These are phyloP conservation scores for Coemansia guatemalensis DNA, from an alignment of 192 early-diverging fungal genomes.

Conservation along the genomic window DNA sequence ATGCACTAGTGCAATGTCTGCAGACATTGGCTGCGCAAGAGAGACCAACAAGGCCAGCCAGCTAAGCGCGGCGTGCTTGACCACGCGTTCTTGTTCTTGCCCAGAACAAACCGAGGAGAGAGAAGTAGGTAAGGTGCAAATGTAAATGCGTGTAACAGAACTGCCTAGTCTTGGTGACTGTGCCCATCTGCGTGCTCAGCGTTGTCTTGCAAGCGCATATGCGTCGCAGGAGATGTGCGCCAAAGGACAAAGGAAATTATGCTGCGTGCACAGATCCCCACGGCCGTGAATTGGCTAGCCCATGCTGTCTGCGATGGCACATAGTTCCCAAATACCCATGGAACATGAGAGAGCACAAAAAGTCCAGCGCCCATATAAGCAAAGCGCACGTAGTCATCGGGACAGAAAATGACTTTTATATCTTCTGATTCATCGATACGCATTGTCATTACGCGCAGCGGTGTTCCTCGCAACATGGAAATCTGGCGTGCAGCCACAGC, in stretches of 20 bases:
- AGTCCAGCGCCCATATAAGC: slow-evolving; percentile 6
- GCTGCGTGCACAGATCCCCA: slow-evolving; percentile 22
- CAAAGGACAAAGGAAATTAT: slow-evolving; percentile 18
- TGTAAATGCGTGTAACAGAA: neutral
- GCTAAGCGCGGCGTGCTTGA: neutral
- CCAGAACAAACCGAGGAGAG: neutral
- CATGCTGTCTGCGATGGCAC: slow-evolving; percentile 11
- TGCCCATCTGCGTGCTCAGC: neutral
- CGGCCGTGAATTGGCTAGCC: slow-evolving; percentile 5
- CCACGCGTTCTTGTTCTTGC: neutral
- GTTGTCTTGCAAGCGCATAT: slow-evolving; percentile 9
- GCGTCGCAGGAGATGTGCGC: slow-evolving; percentile 19
- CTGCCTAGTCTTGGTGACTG: neutral
- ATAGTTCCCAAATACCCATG: slow-evolving; percentile 28
- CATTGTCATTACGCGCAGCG: neutral
- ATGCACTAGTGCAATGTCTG: neutral
- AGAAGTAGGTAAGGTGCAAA: neutral
- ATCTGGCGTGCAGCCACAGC: slow-evolving; percentile 8
- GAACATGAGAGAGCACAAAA: slow-evolving; percentile 18
- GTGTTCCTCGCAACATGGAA: neutral
- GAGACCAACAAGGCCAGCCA: neutral
- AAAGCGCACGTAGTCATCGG: slow-evolving; percentile 18
- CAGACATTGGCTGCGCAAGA: neutral
- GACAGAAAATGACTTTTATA: slow-evolving; percentile 16
- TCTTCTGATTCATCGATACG: slow-evolving; percentile 17